These are phyloP conservation scores for Yamadazyma olivae DNA, from an alignment of 805 yeast genomes.

Conservation along the genomic window DNA sequence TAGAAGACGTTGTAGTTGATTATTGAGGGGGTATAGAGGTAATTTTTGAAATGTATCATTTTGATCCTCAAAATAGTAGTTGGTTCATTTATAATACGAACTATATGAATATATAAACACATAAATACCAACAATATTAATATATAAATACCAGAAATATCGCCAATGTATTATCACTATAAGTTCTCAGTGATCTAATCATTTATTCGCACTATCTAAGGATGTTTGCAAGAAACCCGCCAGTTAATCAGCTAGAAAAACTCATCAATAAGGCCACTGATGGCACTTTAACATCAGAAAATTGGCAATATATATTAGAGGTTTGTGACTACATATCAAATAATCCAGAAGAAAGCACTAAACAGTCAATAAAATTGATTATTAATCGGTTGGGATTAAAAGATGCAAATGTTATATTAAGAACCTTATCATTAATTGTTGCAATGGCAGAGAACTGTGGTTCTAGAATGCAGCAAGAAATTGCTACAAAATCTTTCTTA, in stretches of 20 bases:
- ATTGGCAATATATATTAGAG: slow-evolving; percentile 43
- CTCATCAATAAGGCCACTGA: slow-evolving; percentile 38
- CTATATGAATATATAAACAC: too few species aligned
- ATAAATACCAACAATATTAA: too few species aligned
- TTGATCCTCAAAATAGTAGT: too few species aligned
- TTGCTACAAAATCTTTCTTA: slow-evolving; percentile 35
- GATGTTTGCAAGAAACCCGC: not conserved
- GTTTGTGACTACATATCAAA: slow-evolving; percentile 37
- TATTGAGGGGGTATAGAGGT: too few species aligned
- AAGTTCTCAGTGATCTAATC: too few species aligned
- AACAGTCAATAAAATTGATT: slow-evolving; percentile 25
- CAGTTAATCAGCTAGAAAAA: slow-evolving; percentile 8
- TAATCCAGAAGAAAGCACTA: slow-evolving; percentile 37
- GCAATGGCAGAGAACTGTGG: slow-evolving; percentile 46
- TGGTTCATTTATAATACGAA: too few species aligned
- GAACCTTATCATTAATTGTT: slow-evolving; percentile 33
- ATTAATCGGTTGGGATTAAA: slow-evolving; percentile 22
- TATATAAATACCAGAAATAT: too few species aligned
- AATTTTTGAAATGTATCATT: too few species aligned
- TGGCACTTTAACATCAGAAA: slow-evolving; percentile 37
- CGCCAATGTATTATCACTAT: too few species aligned
- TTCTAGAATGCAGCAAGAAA: slow-evolving; percentile 42
- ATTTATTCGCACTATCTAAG: too few species aligned
- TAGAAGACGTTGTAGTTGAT: too few species aligned
- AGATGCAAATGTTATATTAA: slow-evolving; percentile 40